Base-by-base conservation (phyloP, 1,139 yeast genomes). In the Debaryomycetaceae sp. region DNA sequence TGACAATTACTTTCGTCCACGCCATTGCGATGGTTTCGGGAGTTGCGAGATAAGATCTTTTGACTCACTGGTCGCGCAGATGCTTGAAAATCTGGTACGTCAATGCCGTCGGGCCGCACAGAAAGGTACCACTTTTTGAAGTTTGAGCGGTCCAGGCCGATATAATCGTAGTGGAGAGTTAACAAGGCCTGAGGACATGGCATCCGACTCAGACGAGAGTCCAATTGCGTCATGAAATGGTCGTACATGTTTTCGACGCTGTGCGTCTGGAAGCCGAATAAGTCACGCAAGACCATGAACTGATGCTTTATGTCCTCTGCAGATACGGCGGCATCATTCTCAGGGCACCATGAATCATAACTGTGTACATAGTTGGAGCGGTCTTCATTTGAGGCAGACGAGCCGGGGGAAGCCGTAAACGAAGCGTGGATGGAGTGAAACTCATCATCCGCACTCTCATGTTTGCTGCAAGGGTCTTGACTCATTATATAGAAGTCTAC, bases 91-190 rank as follows among this genome's bases (percentile, higher is more conserved):
- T 13, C 23, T 16, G 14, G 15, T 11, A 16, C 15, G 13, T 19
- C 25, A 20, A 31, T 37, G 18, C 25, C 19, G 22, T 33, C 36
- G 3, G 27, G n/a, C 16, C 52, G 55, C 6, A 61, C 57, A 13
- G 57, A 51, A 37, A 61, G 55, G 34, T 54, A 58, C 70, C 69
- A 63, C 33, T 55, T 59, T 32, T 55, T 53, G 36, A 51, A 63
- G 38, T 63, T 63, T 4, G 68, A 43, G 25, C 44, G 39, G 6
- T 51, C 49, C 0, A 69, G 69, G 1, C 68, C 68, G 33, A 62
- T 56, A 37, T 62, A 63, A 37, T 63, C 67, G 8, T 49, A 44
- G 39, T 62, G 68, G 11, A 63, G 38, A 2, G 65, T 53, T 25
- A 53, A 31, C 15, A 63, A 40, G 2, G 69, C 67, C 13, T 33